These are phyloP conservation scores for Arthrinium phaeospermum DNA, from an alignment of 2,329 filamentous ascomycete species.

Conservation along the genomic window DNA sequence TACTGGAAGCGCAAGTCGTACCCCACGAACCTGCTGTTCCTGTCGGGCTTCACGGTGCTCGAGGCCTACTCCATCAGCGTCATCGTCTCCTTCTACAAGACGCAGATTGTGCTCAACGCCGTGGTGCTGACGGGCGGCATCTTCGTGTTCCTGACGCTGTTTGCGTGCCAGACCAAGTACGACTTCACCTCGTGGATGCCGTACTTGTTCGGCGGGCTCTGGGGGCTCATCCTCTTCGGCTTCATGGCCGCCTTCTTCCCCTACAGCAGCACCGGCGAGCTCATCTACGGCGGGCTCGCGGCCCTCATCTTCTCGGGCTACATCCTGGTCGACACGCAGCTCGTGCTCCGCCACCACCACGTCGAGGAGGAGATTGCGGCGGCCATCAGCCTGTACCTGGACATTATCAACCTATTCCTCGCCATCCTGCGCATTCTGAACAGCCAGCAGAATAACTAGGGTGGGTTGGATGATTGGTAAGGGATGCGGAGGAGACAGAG, in stretches of 20 bases:
- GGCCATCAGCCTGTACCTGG: constrained; percentile 91
- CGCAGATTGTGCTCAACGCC: constrained; percentile 84
- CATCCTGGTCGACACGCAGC: constrained; percentile 94
- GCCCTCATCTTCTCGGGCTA: constrained; percentile 94
- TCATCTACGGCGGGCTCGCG: constrained; percentile 80
- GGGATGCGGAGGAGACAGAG: background rate
- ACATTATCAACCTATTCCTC: constrained; percentile 96
- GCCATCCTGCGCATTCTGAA: constrained; percentile 95
- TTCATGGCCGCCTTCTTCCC: constrained; percentile 94
- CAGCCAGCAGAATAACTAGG: constrained; percentile 90
- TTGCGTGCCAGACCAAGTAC: constrained; percentile 97
- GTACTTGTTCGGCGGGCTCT: constrained; percentile 88
- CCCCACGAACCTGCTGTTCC: constrained; percentile 92
- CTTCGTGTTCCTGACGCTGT: constrained; percentile 79
- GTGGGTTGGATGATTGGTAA: background rate
- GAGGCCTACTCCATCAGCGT: constrained; percentile 95
- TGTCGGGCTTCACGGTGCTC: constrained; percentile 84
- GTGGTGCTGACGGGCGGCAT: constrained; percentile 86
- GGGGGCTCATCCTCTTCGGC: constrained; percentile 89
- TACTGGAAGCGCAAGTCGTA: constrained; percentile 97
- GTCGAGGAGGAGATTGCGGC: constrained; percentile 98
- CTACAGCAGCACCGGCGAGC: constrained; percentile 78
- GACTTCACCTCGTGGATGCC: constrained; percentile 98
- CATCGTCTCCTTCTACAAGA: constrained; percentile 88
- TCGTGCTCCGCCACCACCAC: constrained; percentile 94